phyloP scores from a whole-genome alignment of 768 basidiomycete genomes.

The Pisolithus marmoratus region DNA sequence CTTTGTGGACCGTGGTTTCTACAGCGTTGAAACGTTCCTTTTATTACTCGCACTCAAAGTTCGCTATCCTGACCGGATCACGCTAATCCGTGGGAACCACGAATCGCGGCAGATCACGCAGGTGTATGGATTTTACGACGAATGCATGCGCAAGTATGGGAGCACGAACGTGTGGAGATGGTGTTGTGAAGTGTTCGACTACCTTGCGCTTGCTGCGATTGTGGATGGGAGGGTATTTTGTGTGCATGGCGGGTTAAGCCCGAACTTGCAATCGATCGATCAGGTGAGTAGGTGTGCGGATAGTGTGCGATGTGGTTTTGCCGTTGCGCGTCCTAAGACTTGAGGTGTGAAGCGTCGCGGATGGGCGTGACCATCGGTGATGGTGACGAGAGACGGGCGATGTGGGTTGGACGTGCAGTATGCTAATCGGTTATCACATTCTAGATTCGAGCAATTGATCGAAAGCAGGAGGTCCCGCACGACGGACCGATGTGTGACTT shows the following conservation, averaged over 20 bases:
- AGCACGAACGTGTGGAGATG: slow-evolving; percentile 93
- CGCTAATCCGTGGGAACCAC: slow-evolving; percentile 95
- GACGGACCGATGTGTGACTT: slow-evolving; percentile 99
- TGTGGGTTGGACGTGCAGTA: neutral
- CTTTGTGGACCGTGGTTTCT: slow-evolving; percentile 97
- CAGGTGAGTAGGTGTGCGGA: slow-evolving; percentile 50
- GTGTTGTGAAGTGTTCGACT: slow-evolving; percentile 99
- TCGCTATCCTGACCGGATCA: slow-evolving; percentile 95
- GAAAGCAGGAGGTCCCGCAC: slow-evolving; percentile 97
- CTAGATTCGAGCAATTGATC: slow-evolving; percentile 89
- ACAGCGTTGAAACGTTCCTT: slow-evolving; percentile 94
- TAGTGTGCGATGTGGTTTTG: slow-evolving; percentile 4
- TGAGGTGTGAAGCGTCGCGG: too few species aligned
- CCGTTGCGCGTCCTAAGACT: too few species aligned
- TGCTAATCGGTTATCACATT: slow-evolving; percentile 1
- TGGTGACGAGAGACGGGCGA: neutral
- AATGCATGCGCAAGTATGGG: slow-evolving; percentile 95
- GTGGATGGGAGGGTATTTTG: slow-evolving; percentile 98
- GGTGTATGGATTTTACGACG: slow-evolving; percentile 92
- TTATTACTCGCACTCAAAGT: slow-evolving; percentile 93
- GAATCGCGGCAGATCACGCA: slow-evolving; percentile 97
- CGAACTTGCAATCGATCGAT: slow-evolving; percentile 80
- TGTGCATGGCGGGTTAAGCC: slow-evolving; percentile 94
- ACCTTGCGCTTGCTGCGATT: slow-evolving; percentile 88
- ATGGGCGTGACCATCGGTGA: too few species aligned